Base-by-base conservation (phyloP, 2,329 filamentous ascomycete genomes). In the Ceratocystis alfenasii region DNA sequence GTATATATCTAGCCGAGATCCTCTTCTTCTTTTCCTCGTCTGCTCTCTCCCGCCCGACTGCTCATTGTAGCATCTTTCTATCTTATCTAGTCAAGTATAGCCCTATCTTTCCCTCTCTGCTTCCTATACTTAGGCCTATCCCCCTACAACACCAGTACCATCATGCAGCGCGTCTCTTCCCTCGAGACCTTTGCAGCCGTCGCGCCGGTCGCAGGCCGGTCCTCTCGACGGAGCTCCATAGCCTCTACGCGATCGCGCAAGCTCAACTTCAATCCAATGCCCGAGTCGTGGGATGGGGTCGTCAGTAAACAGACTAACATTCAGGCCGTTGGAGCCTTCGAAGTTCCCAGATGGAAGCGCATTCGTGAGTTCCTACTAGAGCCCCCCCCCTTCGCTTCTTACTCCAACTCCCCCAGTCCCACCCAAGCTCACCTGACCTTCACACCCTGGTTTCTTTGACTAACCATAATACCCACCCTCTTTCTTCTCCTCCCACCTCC, bases 231-330 rank as follows among this genome's bases (percentile, higher is more conserved):
- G 53, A 75, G 74, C 57, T 78, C 78, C 10, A 77, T 78, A 69
- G 76, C 78, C 36, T 81, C 79, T 60, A 68, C 78, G 20, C 77
- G 79, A 36, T 76, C 78, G 10, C 76, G 78, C 62, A 79, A 78
- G 67, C 74, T 83, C 60, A 81, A 75, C 69, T 83, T 83, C 72
- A 83, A 82, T 70, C 80, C 81, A 6, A 72, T 83, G 22, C 81
- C 81, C 3, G 78, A 81, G 65, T 76, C 77, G 66, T 82, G 79
- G 77, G 76, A 81, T 70, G 77, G 79, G 36, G 72, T 75, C 3
- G 70, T 73, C 62, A 74, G 74, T 17, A 28, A 46, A 25, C 70
- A 75, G n/a, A 75, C 78, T 36, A 75, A 76, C 66, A 73, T 75
- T n/a, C 76, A 79, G 62, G 76, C 79, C 4, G 75, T 82, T 8